Base-by-base conservation (phyloP, 495 filamentous ascomycete species). In the Hypoxylon cercidicola region DNA sequence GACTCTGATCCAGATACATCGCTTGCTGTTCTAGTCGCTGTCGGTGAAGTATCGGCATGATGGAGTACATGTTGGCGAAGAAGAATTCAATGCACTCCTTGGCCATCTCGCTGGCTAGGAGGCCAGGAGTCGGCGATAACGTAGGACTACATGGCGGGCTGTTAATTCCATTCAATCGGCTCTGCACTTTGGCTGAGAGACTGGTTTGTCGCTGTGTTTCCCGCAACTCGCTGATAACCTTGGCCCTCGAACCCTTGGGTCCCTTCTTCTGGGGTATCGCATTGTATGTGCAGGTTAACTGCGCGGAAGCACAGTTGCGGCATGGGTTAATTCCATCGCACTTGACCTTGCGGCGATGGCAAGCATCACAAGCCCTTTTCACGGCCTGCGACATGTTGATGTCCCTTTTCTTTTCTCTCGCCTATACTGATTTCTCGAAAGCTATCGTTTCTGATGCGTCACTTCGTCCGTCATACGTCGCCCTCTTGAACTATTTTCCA, bases 191-290 rank as follows among this genome's bases (percentile, higher is more conserved):
- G 64, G 76, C 74, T n/a, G 79, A 78, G 35, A 83, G 79, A 62
- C 83, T 88, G 15, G 82, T 82, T 62, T 88, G 84, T 62, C 80
- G 79, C 62, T 90, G 87, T 11, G 78, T 89, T 72, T 89, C 86
- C 63, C 88, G 83, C 32, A 93, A 77, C 72, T 93, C 89, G 61
- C 84, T 89, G 69, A 96, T 91, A 49, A 93, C 87, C 77, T 92
- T 94, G 39, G 92, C 91, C 52, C 90, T 79, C 66, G 85, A 89
- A 55, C 91, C 90, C 75, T 94, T 93, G 30, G 90, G 90, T 0
- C 91, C 92, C 76, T 93, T 93, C 78, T 93, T 93, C 77, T 91
- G 90, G 0, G 90, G 91, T 44, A 93, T 87, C n/a, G 89, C 85
- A 78, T 92, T 88, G 81, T 91, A 91, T 15, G 89, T 93, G 80